Evolutionary conservation across 148 eudicot species (phyloP).

Genomic region (Limonium bicolor): DNA sequence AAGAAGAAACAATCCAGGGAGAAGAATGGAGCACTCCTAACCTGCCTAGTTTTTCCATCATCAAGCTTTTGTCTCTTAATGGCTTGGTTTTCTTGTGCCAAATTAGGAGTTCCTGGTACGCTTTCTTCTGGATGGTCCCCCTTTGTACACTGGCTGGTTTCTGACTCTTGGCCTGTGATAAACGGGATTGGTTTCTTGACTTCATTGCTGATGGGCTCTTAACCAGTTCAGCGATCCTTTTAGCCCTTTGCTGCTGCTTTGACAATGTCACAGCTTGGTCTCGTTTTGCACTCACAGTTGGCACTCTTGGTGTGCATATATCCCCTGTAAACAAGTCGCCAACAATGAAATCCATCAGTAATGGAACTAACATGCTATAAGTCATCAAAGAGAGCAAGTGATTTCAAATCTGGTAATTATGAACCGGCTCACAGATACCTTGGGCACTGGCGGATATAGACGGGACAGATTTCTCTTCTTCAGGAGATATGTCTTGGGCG

Average conservation of each 20-base stretch:
- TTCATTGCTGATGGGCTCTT: constrained; percentile 60
- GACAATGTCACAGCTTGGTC: constrained; percentile 12
- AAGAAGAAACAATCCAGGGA: no score
- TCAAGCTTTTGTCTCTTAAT: constrained; percentile 87
- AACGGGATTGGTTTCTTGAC: constrained; percentile 23
- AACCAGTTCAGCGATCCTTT: constrained; percentile 41
- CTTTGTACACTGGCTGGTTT: constrained; percentile 41
- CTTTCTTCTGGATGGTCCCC: constrained; percentile 22
- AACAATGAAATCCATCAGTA: not conserved
- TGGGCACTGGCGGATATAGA: no score
- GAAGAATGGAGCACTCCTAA: constrained; percentile 9
- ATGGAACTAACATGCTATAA: not conserved
- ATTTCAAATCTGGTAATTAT: not conserved
- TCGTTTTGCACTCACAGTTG: constrained; percentile 15
- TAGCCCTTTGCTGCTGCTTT: constrained; percentile 43
- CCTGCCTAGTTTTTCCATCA: constrained; percentile 67
- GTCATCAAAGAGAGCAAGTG: not conserved
- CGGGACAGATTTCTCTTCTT: no score
- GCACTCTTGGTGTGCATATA: constrained; percentile 57
- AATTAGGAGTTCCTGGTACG: constrained; percentile 38
- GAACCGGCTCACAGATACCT: no score
- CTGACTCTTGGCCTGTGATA: constrained; percentile 40
- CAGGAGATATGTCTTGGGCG: not conserved
- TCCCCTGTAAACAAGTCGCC: constrained; percentile 9
- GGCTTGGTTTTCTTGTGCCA: constrained; percentile 85